Percentiles rank a stretch among this genome's conserved stretches.
Conservation (phyloP, 2,329 filamentous ascomycete species). For the Aspergillus sp. region DNA sequence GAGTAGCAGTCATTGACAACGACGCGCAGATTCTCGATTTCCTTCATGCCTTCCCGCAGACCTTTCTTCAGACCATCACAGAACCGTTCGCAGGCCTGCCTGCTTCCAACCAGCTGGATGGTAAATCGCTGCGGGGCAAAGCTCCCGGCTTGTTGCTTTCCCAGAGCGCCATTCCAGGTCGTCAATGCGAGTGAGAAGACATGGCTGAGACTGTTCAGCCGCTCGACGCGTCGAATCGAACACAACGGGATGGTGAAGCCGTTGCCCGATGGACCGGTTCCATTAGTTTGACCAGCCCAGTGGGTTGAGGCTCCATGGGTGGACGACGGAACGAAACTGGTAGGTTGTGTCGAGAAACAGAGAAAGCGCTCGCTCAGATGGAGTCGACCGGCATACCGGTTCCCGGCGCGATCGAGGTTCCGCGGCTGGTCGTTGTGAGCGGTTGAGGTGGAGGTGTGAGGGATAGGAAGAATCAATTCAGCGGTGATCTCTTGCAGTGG, state of each 20-base stretch:
- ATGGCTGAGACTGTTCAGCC: constrained; percentile 88
- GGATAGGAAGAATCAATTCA: constrained; percentile 81
- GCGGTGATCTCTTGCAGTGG: constrained; percentile 95
- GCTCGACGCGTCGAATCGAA: constrained; percentile 85
- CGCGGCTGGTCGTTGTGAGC: constrained; percentile 62
- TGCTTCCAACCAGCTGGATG: constrained; percentile 83
- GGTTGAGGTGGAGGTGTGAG: constrained; percentile 51
- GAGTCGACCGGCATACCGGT: constrained; percentile 86
- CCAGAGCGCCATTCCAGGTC: constrained; percentile 76
- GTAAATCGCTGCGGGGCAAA: constrained; percentile 82
- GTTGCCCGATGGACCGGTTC: constrained; percentile 88
- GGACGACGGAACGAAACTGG: constrained; percentile 78
- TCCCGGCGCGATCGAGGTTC: constrained; percentile 62
- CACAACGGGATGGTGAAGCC: constrained; percentile 93
- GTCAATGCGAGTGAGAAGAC: constrained; percentile 91
- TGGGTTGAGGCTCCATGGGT: constrained; percentile 75
- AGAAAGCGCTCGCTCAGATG: constrained; percentile 93
- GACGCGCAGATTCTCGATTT: constrained; percentile 77
- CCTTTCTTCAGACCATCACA: constrained; percentile 94
- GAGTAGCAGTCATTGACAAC: constrained; percentile 87
- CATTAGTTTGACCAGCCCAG: constrained; percentile 90
- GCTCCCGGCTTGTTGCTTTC: constrained; percentile 54
- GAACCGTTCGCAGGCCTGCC: constrained; percentile 88
- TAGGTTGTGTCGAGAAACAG: constrained; percentile 92
- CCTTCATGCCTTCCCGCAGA: constrained; percentile 79